A percentile compares a stretch with the other conserved stretches of the same genome.
These are phyloP conservation scores for Ruellia speciosa DNA, from an alignment of 305 asterid species.

Conservation along the genomic window DNA sequence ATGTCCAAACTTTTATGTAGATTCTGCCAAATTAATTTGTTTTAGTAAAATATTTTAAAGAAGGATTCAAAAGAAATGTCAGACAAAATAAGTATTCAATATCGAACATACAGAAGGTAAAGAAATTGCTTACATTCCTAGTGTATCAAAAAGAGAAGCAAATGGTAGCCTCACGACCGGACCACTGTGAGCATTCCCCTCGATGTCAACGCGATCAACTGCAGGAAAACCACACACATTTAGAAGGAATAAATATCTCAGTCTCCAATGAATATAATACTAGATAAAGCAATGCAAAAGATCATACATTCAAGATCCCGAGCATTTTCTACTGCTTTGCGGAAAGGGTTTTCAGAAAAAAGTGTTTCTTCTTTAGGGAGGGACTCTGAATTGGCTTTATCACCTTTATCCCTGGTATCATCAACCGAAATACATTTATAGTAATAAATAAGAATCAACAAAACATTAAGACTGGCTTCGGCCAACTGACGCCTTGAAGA, in stretches of 20 bases:
- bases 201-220: slow-evolving; percentile 44
- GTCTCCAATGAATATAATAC: slow-evolving; percentile 16
- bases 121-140: slow-evolving; percentile 32
- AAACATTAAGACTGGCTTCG: slow-evolving; percentile 68
- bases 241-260: slow-evolving; percentile 20
- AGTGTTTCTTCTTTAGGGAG: slow-evolving; percentile 48
- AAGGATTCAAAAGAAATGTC: not conserved
- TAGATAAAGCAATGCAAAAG: slow-evolving; percentile 9
- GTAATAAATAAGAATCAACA: slow-evolving; percentile 69
- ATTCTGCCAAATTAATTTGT: not conserved
- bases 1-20: not conserved
- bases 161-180: slow-evolving; percentile 38
- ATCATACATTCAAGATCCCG: slow-evolving; percentile 78
- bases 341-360: slow-evolving; percentile 74
- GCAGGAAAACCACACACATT: slow-evolving; percentile 30
- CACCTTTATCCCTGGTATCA: slow-evolving; percentile 44
- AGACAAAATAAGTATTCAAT: not conserved
- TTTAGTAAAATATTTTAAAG: not conserved
- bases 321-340: slow-evolving; percentile 75
- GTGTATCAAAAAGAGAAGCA: slow-evolving; percentile 42
- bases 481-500: slow-evolving; percentile 67
- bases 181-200: slow-evolving; percentile 38
- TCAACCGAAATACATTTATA: slow-evolving; percentile 56
- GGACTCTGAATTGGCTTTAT: slow-evolving; percentile 39
- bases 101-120: not conserved